Base-by-base conservation (phyloP, 768 basidiomycete genomes). In the Boletus reticuloceps region DNA sequence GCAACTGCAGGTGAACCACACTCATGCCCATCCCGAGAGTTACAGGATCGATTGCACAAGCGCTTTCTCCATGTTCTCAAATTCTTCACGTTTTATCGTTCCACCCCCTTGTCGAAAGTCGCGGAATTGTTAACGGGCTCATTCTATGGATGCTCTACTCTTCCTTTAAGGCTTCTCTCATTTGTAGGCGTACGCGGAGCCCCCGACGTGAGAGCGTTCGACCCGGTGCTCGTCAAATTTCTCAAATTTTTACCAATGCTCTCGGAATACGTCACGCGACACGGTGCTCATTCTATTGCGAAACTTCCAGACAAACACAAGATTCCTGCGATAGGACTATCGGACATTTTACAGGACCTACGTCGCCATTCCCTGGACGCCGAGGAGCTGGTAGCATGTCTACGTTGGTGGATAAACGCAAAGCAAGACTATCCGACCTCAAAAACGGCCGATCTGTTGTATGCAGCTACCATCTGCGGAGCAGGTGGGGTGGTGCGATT, bases 91-190 rank as follows among this genome's bases (percentile, higher is more conserved):
- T 60, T 60, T 27, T 49, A 54, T 8, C 38, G 20, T n/a, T 60
- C 59, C n/a, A 95, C 95, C 0, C 95, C 96, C 0, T 91, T 89
- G 0, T 65, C 82, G 2, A 81, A 89, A 42, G 89, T 98, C n/a
- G 85, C 90, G 0, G 71, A 70, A 13, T 68, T 82, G 22, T 79
- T 95, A 51, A 85, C 90, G 64, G 71, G 77, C 2, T 84, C 88
- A 2, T 97, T 97, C 74, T 97, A 94, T 69, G 69, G 75, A 0
- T 91, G 87, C 57, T 75, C 78, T 9, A 54, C 70, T 2, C 72
- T 71, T n/a, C 71, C 77, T 1, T 81, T 96, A 64, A 82, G 85
- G 0, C 75, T 98, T 37, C 79, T 95, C 22, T 90, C 93, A 0
- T 85, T 82, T 1, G 75, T 77, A 22, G 95, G 96, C 12, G 78